Evolutionary conservation across 2,329 filamentous ascomycete genomes (phyloP), one percentile per base, ranked within the genome.

Genomic region (Aspergillus alliaceus): DNA sequence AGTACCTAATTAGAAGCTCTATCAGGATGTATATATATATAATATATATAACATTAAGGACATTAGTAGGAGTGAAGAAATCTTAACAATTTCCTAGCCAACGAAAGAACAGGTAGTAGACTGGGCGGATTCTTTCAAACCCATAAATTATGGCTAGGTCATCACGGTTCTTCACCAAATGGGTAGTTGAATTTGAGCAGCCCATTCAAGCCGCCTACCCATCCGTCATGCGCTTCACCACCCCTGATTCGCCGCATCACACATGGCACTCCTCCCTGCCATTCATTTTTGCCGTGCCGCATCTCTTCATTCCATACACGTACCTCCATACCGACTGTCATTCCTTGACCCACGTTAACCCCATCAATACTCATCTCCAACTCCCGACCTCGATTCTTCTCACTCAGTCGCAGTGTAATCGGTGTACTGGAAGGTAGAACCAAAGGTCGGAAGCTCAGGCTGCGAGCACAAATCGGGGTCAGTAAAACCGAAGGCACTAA

Each of bases 131-230:
- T n/a, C n/a, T n/a, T n/a, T n/a, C n/a, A 29, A 29, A 29, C 5
- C 27, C 9, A 29, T 9, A 5, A 29, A 5, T 29, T 29, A 29
- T 29, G 9, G 22, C 29, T 27, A 18, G 37, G 27, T 24, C n/a
- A 34, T 59, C 56, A 68, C 14, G 48, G 64, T 53, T 81, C 81
- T 67, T 89, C 88, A 1, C 95, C 95, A 80, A 98, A 98, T 0
- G 93, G 93, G 77, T 96, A 91, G 73, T 99, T 99, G 73, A 98
- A 99, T 78, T 99, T 99, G 65, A 99, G 77, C 68, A 98, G 72
- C 9, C 91, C 91, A 70, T 96, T 99, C 69, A 99, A 76, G 0
- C 95, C 93, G 1, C 93, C 93, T 2, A 99, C 93, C 95, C 95
- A 99, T 18, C 93, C 91, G 73, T 98, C 93, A 67, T 97, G 91